Conservation (phyloP, 2,329 filamentous ascomycete genomes). For the Exophiala lecanii-corni region DNA sequence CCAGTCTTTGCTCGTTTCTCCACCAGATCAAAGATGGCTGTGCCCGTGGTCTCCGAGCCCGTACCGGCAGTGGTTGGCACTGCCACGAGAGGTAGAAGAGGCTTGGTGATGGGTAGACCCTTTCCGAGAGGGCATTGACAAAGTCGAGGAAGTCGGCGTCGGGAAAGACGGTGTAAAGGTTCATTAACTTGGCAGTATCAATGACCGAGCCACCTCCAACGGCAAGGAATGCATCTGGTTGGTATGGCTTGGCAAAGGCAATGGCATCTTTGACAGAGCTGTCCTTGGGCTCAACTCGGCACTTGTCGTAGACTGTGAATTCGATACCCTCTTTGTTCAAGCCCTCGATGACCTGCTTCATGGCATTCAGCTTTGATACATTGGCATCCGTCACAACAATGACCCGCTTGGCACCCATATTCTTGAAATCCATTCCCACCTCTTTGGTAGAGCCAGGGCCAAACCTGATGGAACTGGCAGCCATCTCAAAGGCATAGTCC, state of each 20-base stretch:
- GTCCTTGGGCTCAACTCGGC: slow-evolving; percentile 89
- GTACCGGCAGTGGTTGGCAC: slow-evolving; percentile 83
- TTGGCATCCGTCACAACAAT: slow-evolving; percentile 87
- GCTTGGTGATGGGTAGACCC: slow-evolving; percentile 67
- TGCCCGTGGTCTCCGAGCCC: slow-evolving; percentile 91
- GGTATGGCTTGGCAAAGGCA: slow-evolving; percentile 72
- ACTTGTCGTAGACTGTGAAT: slow-evolving; percentile 75
- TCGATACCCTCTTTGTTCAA: slow-evolving; percentile 72
- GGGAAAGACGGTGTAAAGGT: slow-evolving; percentile 85
- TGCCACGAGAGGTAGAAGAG: slow-evolving; percentile 71
- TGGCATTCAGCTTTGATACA: slow-evolving; percentile 76
- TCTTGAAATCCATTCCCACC: slow-evolving; percentile 95
- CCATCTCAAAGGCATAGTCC: slow-evolving; percentile 99
- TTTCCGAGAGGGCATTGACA: slow-evolving; percentile 92
- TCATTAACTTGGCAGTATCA: slow-evolving; percentile 98
- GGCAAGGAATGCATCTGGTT: slow-evolving; percentile 84
- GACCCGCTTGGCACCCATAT: slow-evolving; percentile 80
- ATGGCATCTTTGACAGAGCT: slow-evolving; percentile 90
- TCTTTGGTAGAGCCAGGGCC: slow-evolving; percentile 90
- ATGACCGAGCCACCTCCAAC: slow-evolving; percentile 94
- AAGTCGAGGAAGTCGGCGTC: slow-evolving; percentile 96
- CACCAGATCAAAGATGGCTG: slow-evolving; percentile 94
- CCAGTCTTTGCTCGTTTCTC: slow-evolving; percentile 89
- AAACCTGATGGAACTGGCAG: slow-evolving; percentile 88
- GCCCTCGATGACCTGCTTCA: slow-evolving; percentile 82